Base-by-base conservation (phyloP, 139 green algal genomes). In the Nannochloris sp. region DNA sequence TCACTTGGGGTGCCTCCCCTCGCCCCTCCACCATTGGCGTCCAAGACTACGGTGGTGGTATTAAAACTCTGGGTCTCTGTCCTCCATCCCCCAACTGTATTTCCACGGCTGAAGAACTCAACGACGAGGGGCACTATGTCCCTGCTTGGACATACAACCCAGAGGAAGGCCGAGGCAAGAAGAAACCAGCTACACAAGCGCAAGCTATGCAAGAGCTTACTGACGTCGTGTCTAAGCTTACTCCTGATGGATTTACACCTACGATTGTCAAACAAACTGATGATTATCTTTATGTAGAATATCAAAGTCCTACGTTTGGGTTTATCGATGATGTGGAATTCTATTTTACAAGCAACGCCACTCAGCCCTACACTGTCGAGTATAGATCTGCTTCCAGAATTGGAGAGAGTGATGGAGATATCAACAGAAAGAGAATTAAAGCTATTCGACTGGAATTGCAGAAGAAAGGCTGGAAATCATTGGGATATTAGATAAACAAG, bases 281-380 rank as follows among this genome's bases (percentile, higher is more conserved):
- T 29, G 89, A 97, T 77, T 98, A 96, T 79, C 74, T 98, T 6
- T 95, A 96, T 64, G 83, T 76, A 0, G 92, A 97, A 84, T 97
- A 89, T 68, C 73, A 91, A 76, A 89, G 72, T 65, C 83, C 87
- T 4, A 85, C 81, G 9, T 89, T 98, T 65, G 90, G 92, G 68
- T 96, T 97, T 67, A 82, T 96, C 58, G 92, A 97, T 61, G 91
- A 97, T 64, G 88, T 97, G 8, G 92, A 97, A 69, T 87, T 89
- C 48, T 89, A 58, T 37, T 89, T 90, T 47, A 65, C 83, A 15
- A 55, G 62, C 19, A 71, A 78, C 9, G n/a, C n/a, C n/a, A n/a
- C n/a, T n/a, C 64, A 76, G 19, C 27, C 54, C 14, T 61, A 32
- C 8, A 61, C 69, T 19, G 83, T 90, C 7, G 78, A 92, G 78